phyloP scores from a whole-genome alignment of 345 rosid genomes.

The Hirschfeldia incana region DNA sequence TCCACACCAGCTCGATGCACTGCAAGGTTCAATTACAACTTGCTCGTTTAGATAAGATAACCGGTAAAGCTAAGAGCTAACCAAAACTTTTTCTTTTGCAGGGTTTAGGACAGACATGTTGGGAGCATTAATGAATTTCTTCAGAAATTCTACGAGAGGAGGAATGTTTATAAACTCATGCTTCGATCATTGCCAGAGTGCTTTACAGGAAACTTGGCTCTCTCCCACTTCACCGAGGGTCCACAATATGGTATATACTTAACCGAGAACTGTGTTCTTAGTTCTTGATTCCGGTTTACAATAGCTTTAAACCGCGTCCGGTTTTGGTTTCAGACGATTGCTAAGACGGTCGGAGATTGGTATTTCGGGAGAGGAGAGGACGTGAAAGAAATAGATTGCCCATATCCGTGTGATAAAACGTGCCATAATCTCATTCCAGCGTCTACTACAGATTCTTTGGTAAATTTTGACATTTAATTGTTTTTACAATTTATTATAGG shows the following conservation, averaged over 20 bases:
- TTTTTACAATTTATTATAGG: not conserved
- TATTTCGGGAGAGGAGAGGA: conserved; percentile 57
- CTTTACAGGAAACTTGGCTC: conserved; percentile 85
- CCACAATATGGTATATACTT: conserved; percentile 56
- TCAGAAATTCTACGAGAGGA: conserved; percentile 45
- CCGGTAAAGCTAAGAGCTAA: not conserved
- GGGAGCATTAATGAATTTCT: conserved; percentile 48
- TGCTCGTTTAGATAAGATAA: not conserved
- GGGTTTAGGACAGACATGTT: conserved; percentile 86
- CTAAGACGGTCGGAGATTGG: conserved; percentile 92
- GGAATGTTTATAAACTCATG: conserved; percentile 94
- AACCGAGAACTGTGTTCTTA: not conserved
- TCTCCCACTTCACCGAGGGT: conserved; percentile 70
- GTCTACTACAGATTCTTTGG: conserved; percentile 32
- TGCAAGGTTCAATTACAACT: conserved; percentile 55
- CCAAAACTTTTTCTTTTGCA: conserved; percentile 19
- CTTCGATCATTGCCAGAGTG: conserved; percentile 97
- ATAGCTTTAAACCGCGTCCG: not conserved
- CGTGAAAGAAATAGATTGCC: conserved; percentile 62
- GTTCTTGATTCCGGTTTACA: not conserved
- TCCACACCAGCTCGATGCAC: conserved; percentile 50
- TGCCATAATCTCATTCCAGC: conserved; percentile 75
- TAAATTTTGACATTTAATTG: conserved; percentile 11
- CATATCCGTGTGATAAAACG: conserved; percentile 76
- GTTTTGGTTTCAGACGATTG: conserved; percentile 58